phyloP scores from a whole-genome alignment of 129 eudicot species.

The Chrysanthemum seticuspe region DNA sequence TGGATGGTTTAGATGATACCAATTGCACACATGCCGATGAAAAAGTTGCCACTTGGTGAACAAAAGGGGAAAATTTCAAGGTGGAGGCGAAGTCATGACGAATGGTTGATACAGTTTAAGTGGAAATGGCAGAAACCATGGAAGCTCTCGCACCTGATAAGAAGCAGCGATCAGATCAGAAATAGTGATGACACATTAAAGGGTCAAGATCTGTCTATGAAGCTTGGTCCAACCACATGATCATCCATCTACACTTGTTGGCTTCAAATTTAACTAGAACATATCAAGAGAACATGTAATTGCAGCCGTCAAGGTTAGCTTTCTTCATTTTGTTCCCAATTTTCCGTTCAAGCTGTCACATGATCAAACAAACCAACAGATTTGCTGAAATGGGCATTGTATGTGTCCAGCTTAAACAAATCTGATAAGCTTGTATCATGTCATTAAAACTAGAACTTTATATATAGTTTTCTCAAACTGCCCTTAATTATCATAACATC shows the following conservation, averaged over 20 bases:
- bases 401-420: not conserved
- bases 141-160: slow-evolving; percentile 67
- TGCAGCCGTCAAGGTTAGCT: slow-evolving; percentile 26
- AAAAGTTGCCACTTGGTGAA: slow-evolving; percentile 56
- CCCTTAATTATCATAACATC: not conserved
- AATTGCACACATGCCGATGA: slow-evolving; percentile 59
- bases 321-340: slow-evolving; percentile 15
- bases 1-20: slow-evolving; percentile 62
- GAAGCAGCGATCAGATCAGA: slow-evolving; percentile 32
- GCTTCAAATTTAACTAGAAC: slow-evolving; percentile 11
- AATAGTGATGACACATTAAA: slow-evolving; percentile 38
- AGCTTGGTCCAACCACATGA: slow-evolving; percentile 32
- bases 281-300: slow-evolving; percentile 10
- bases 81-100: slow-evolving; percentile 86
- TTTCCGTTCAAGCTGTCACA: not conserved
- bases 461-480: not conserved
- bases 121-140: slow-evolving; percentile 98
- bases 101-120: slow-evolving; percentile 82
- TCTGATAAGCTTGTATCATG: not conserved
- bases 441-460: not conserved
- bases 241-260: slow-evolving; percentile 21
- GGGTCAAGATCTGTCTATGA: slow-evolving; percentile 34
- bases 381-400: not conserved
- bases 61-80: slow-evolving; percentile 68
- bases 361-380: slow-evolving; percentile 2